Percentiles rank a stretch among this genome's conserved stretches.
These are phyloP conservation scores for Aurinia saxatilis DNA, from an alignment of 345 rosid genomes.

Conservation along the genomic window DNA sequence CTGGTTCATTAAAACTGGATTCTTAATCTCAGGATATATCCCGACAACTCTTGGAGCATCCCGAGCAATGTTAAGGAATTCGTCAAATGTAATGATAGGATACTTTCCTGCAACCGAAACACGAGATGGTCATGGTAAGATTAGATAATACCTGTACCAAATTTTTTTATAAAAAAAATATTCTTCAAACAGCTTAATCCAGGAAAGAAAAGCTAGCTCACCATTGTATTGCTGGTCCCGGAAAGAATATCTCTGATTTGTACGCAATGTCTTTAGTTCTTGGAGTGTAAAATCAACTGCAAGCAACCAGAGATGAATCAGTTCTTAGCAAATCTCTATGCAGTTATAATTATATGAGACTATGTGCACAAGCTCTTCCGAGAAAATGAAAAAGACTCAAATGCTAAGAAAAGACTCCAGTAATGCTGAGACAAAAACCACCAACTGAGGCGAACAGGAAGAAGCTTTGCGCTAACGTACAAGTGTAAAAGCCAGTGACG, in stretches of 20 bases:
- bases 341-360: neutral
- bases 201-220: slow-evolving; percentile 12
- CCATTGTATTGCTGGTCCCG: slow-evolving; percentile 90
- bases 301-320: slow-evolving; percentile 1
- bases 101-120: slow-evolving; percentile 55
- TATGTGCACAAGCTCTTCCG: neutral
- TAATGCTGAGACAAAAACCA: neutral
- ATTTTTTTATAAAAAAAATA: neutral
- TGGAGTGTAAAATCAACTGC: slow-evolving; percentile 84
- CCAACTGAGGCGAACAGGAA: neutral
- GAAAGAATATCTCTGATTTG: slow-evolving; percentile 64
- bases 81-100: slow-evolving; percentile 79
- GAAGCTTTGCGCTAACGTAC: slow-evolving; percentile 28
- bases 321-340: neutral
- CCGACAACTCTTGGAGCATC: slow-evolving; percentile 90
- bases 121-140: neutral
- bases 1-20: slow-evolving; percentile 79
- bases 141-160: neutral
- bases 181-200: neutral
- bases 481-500: slow-evolving; percentile 62
- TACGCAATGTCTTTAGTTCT: slow-evolving; percentile 66
- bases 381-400: neutral
- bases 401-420: neutral
- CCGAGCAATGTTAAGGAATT: slow-evolving; percentile 64
- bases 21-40: slow-evolving; percentile 94